These are phyloP conservation scores for Cutaneotrichosporon cavernicola DNA, from an alignment of 1,284 basidiomycete genomes.

Conservation along the genomic window DNA sequence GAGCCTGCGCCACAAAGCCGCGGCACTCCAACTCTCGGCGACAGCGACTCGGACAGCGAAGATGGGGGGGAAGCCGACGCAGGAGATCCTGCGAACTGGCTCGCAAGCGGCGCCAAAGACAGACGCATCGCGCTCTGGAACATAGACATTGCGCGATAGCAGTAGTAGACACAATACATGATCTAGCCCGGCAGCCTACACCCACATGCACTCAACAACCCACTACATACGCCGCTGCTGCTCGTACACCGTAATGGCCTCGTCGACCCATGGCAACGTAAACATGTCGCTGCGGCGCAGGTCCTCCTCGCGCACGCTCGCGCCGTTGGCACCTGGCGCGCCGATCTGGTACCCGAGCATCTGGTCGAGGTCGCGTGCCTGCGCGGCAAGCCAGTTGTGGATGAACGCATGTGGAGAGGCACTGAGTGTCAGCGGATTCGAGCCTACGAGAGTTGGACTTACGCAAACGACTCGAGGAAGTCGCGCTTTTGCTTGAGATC, in stretches of 20 bases:
- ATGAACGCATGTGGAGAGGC: slow-evolving; percentile 63
- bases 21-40: slow-evolving; percentile 26
- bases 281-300: slow-evolving; percentile 85
- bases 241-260: slow-evolving; percentile 52
- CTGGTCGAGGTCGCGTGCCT: slow-evolving; percentile 83
- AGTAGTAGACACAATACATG: slow-evolving; percentile 11
- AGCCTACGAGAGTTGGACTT: slow-evolving; percentile 19
- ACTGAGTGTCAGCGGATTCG: slow-evolving; percentile 24
- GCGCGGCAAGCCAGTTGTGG: slow-evolving; percentile 84
- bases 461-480: slow-evolving; percentile 79
- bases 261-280: slow-evolving; percentile 73
- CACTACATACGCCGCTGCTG: slow-evolving; percentile 30
- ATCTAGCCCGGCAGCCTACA: slow-evolving; percentile 4
- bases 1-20: slow-evolving; percentile 1
- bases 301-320: slow-evolving; percentile 75
- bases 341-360: slow-evolving; percentile 76
- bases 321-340: slow-evolving; percentile 58
- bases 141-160: slow-evolving; percentile 54
- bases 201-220: not conserved
- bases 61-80: slow-evolving; percentile 56
- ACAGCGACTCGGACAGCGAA: slow-evolving; percentile 57
- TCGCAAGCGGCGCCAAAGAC: slow-evolving; percentile 71
- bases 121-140: slow-evolving; percentile 73
- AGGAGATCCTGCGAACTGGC: slow-evolving; percentile 59
- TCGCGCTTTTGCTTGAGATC: slow-evolving; percentile 82